phyloP scores from a whole-genome alignment of 129 eudicot genomes.

The Lonicera japonica region DNA sequence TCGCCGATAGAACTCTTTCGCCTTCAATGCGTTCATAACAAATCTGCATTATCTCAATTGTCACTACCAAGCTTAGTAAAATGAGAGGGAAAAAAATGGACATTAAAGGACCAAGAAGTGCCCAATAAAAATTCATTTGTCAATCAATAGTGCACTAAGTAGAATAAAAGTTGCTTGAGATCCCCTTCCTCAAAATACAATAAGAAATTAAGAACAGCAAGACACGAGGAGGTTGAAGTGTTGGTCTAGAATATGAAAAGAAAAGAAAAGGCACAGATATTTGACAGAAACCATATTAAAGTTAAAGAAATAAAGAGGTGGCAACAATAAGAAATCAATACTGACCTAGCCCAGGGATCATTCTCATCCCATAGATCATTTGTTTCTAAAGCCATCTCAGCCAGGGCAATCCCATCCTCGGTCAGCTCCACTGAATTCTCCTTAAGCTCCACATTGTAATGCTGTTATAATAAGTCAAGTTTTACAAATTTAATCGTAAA shows the following conservation, averaged over 20 bases:
- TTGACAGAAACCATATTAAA: background rate
- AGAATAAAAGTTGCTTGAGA: no score
- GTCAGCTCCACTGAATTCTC: slow-evolving; percentile 94
- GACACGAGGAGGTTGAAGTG: background rate
- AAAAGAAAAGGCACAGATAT: no score
- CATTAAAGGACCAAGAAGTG: background rate
- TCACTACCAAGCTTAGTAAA: background rate
- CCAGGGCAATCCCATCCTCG: slow-evolving; percentile 78
- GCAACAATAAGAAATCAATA: background rate
- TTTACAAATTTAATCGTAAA: slow-evolving; percentile 1
- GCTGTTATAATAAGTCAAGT: slow-evolving; percentile 39
- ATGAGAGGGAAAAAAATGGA: background rate
- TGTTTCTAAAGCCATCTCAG: slow-evolving; percentile 96
- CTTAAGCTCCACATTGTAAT: slow-evolving; percentile 85
- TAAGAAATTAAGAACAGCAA: no score
- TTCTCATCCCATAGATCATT: slow-evolving; percentile 95
- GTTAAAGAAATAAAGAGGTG: no score
- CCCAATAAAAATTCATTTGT: background rate
- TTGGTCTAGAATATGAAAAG: background rate
- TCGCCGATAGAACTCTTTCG: slow-evolving; percentile 88
- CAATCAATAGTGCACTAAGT: no score
- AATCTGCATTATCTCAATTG: slow-evolving; percentile 47
- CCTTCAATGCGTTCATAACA: slow-evolving; percentile 92
- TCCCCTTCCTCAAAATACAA: no score
- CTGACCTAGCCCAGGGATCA: slow-evolving; percentile 99